Percentiles rank a stretch among this genome's conserved stretches.
Conservation (phyloP, 495 filamentous ascomycete species). For the Penicillium angulare region DNA sequence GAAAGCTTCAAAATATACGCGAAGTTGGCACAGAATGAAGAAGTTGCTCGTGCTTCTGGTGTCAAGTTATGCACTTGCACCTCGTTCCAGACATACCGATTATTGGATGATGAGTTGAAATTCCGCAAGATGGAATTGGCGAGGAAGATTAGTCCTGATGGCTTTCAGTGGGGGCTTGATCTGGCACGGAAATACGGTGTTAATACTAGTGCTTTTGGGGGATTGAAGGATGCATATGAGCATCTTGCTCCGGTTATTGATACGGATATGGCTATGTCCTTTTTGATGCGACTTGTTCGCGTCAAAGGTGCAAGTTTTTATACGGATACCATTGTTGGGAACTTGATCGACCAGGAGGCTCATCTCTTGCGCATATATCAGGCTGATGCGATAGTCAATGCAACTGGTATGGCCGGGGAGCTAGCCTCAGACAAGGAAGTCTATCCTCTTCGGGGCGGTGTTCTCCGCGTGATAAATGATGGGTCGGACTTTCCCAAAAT, state of each 20-base stretch:
- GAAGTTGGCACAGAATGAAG: too few species aligned
- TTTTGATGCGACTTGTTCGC: slow-evolving; percentile 42
- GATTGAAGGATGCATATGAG: slow-evolving; percentile 48
- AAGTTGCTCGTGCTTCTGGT: too few species aligned
- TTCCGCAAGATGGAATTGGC: too few species aligned
- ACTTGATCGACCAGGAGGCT: slow-evolving; percentile 32
- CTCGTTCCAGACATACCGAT: too few species aligned
- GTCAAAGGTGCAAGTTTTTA: slow-evolving; percentile 43
- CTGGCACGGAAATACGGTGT: slow-evolving; percentile 30
- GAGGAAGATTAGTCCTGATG: too few species aligned
- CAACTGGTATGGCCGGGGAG: slow-evolving; percentile 38
- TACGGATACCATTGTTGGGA: slow-evolving; percentile 19
- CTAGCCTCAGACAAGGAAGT: slow-evolving; percentile 37
- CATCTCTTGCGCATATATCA: slow-evolving; percentile 30
- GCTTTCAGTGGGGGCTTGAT: neutral
- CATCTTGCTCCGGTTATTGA: slow-evolving; percentile 49
- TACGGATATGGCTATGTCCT: slow-evolving; percentile 48
- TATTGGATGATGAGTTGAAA: too few species aligned
- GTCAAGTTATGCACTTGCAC: too few species aligned
- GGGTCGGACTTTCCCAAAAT: slow-evolving; percentile 45
- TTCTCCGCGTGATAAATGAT: slow-evolving; percentile 52
- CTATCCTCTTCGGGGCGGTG: slow-evolving; percentile 46
- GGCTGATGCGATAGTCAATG: slow-evolving; percentile 50
- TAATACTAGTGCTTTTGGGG: slow-evolving; percentile 36
- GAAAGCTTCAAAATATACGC: neutral